These are phyloP conservation scores for Isatis lusitanica DNA, from an alignment of 441 rosid genomes.

Conservation along the genomic window DNA sequence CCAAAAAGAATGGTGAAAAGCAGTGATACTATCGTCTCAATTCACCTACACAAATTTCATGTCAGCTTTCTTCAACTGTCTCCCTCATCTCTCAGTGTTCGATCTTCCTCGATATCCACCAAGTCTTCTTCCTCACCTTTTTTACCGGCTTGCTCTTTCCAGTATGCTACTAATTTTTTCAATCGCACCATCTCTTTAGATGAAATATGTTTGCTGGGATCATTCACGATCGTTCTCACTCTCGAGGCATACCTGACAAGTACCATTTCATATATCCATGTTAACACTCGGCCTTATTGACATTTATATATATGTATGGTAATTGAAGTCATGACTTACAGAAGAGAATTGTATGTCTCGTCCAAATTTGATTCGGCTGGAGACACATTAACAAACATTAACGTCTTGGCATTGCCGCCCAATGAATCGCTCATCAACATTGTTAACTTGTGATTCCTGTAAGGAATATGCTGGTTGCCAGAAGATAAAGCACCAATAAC, in stretches of 20 bases:
- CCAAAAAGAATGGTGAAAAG: conserved; percentile 14
- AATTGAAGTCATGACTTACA: conserved; percentile 46
- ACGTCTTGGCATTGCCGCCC: conserved; percentile 97
- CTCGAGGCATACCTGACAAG: conserved; percentile 81
- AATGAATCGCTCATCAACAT: conserved; percentile 98
- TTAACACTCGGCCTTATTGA: background rate
- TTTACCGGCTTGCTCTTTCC: conserved; percentile 94
- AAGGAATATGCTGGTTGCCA: conserved; percentile 86
- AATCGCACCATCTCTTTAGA: conserved; percentile 87
- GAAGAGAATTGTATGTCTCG: conserved; percentile 83
- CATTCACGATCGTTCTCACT: conserved; percentile 85
- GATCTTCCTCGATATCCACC: conserved; percentile 80
- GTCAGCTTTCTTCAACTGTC: conserved; percentile 22
- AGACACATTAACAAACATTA: conserved; percentile 93
- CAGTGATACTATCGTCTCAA: background rate
- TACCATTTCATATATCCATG: background rate
- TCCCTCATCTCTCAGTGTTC: conserved; percentile 40
- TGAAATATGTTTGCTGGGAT: conserved; percentile 79
- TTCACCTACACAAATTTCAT: conserved; percentile 15
- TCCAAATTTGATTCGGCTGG: conserved; percentile 93
- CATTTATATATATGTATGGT: background rate
- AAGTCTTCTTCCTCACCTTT: conserved; percentile 76
- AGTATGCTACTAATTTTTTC: conserved; percentile 77
- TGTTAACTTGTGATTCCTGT: conserved; percentile 90
- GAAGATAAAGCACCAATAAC: conserved; percentile 92